Percentiles rank a stretch among this genome's conserved stretches.
Evolutionary conservation across 306 rosid genomes (phyloP).

Genomic region (Boehmeria nivea): DNA sequence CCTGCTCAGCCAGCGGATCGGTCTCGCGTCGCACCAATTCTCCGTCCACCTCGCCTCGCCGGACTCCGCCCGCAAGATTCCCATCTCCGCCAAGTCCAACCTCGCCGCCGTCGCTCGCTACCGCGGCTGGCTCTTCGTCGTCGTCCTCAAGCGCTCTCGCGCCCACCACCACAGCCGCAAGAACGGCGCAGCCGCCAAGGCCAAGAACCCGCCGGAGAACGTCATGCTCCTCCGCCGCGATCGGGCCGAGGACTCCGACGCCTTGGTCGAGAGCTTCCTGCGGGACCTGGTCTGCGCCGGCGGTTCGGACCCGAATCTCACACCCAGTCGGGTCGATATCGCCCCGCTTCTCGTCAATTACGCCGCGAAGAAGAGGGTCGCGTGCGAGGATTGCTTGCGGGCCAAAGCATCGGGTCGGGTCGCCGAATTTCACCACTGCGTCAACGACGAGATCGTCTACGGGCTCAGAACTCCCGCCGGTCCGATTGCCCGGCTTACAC

Average conservation of each 20-base stretch:
- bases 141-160: constrained; percentile 43
- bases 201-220: constrained; percentile 32
- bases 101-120: constrained; percentile 31
- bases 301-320: constrained; percentile 2
- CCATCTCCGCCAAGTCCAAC: constrained; percentile 46
- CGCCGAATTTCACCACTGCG: constrained; percentile 60
- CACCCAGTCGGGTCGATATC: background rate
- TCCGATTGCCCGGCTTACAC: constrained; percentile 80
- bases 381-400: constrained; percentile 44
- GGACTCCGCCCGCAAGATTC: constrained; percentile 33
- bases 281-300: constrained; percentile 28
- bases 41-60: constrained; percentile 35
- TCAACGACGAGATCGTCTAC: constrained; percentile 43
- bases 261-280: background rate
- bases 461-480: constrained; percentile 64
- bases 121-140: constrained; percentile 44
- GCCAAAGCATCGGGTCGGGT: constrained; percentile 28
- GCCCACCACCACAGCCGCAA: constrained; percentile 14
- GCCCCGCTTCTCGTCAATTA: constrained; percentile 21
- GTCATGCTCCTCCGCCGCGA: constrained; percentile 45
- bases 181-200: constrained; percentile 1
- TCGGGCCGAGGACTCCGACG: constrained; percentile 26
- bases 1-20: constrained; percentile 42
- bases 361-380: background rate
- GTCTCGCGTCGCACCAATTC: constrained; percentile 50